Base-by-base conservation (phyloP, 768 basidiomycete genomes). In the Phylloporus sp. region DNA sequence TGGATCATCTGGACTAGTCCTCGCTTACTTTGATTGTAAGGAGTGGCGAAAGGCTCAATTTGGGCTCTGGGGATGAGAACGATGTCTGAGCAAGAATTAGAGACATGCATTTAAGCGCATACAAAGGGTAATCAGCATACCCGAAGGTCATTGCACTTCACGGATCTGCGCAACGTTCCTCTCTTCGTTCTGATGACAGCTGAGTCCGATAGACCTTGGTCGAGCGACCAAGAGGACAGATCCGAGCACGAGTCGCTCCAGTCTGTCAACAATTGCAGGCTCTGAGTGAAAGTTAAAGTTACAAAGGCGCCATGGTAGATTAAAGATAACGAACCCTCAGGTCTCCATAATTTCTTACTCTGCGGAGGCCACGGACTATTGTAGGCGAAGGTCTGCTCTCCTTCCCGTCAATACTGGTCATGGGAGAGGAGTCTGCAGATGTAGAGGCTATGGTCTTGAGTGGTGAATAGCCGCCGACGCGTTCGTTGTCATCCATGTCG, bases 91-190 rank as follows among this genome's bases (percentile, higher is more conserved):
- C 23, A 29, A 12, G 8, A 24, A 32, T 40, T 46, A 20, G 45
- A 31, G 10, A 44, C 26, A 48, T 27, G 35, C 15, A 20, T 45
- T 29, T 31, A 22, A 56, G 29, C 45, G 13, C n/a, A 39, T 13
- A 20, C 10, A 39, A 12, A 5, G 15, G 13, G 24, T 16, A 44
- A 31, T 36, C 36, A 43, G 24, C 52, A 23, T 50, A 52, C 58
- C 54, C 54, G 47, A 26, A 60, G 46, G 23, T 60, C 52, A 29
- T 48, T 45, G 53, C 46, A 50, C n/a, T 48, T 53, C 11, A 46
- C 34, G 10, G 51, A 47, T 42, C 54, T 56, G 18, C 49, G 54
- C 46, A 58, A 47, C 26, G 18, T 31, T 16, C 49, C 47, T 23
- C 32, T 27, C 43, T 46, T 49, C 34, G 34, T 27, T 46, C 28